These are phyloP conservation scores for Catunica adiposa DNA, from an alignment of 2,329 filamentous ascomycete species.

Conservation along the genomic window DNA sequence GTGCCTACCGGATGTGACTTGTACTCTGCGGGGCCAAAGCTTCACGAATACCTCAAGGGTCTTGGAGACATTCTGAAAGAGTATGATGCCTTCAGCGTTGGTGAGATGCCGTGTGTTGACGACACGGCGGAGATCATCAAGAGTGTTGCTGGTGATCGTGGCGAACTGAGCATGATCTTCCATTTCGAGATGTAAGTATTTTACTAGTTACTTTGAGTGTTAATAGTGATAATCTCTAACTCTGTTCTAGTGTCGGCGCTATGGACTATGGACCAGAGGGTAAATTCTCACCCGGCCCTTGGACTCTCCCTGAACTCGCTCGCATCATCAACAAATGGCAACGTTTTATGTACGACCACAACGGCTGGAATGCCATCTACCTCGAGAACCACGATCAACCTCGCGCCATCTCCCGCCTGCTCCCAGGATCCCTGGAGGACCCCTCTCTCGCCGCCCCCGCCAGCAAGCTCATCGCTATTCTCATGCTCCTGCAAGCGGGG, in stretches of 20 bases:
- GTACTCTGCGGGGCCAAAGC: conserved; percentile 37
- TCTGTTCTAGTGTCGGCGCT: conserved; percentile 23
- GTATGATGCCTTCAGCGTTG: conserved; percentile 35
- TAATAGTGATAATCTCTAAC: conserved; percentile 15
- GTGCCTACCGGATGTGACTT: conserved; percentile 24
- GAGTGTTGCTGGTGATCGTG: conserved; percentile 36
- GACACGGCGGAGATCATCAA: conserved; percentile 28
- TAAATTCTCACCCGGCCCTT: conserved; percentile 28
- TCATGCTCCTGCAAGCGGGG: conserved; percentile 41
- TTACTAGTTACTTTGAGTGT: conserved; percentile 16
- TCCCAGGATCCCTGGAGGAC: conserved; percentile 29
- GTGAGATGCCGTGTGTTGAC: conserved; percentile 33
- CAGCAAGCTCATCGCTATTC: conserved; percentile 43
- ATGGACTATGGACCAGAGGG: conserved; percentile 30
- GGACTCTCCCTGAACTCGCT: conserved; percentile 36
- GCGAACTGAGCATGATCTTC: conserved; percentile 56
- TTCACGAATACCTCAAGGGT: conserved; percentile 31
- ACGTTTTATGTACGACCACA: conserved; percentile 38
- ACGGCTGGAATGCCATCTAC: conserved; percentile 49
- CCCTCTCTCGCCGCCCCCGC: conserved; percentile 27
- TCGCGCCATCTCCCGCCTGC: conserved; percentile 40
- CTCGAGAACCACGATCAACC: conserved; percentile 52
- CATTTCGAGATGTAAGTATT: conserved; percentile 43
- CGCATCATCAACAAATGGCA: conserved; percentile 40
- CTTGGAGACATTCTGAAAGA: conserved; percentile 28